Conservation (phyloP, 345 rosid genomes). For the Microthlaspi erraticum region DNA sequence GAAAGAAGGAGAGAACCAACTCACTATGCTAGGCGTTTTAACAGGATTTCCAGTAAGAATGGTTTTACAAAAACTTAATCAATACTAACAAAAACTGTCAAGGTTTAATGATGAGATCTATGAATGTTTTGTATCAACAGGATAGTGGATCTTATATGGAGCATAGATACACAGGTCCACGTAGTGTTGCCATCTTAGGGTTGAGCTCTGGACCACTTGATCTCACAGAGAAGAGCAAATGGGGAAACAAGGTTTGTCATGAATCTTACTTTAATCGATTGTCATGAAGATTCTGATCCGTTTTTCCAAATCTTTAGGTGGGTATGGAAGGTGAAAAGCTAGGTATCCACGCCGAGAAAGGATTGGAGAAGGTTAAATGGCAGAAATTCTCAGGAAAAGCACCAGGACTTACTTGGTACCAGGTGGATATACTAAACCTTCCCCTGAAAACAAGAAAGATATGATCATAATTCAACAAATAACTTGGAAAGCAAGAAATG, state of each 20-base stretch:
- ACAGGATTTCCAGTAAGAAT: slow-evolving; percentile 76
- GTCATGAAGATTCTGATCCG: background rate
- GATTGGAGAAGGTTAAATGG: slow-evolving; percentile 62
- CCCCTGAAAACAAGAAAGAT: background rate
- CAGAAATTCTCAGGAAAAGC: slow-evolving; percentile 39
- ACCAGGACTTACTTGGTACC: slow-evolving; percentile 77
- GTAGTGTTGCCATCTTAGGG: slow-evolving; percentile 68
- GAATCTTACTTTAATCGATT: slow-evolving; percentile 3
- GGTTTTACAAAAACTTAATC: background rate
- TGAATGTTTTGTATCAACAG: slow-evolving; percentile 45
- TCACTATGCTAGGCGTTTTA: slow-evolving; percentile 55
- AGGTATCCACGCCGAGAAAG: slow-evolving; percentile 53
- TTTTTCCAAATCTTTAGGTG: slow-evolving; percentile 49
- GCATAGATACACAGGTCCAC: slow-evolving; percentile 85
- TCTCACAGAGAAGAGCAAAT: slow-evolving; percentile 54
- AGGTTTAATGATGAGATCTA: slow-evolving; percentile 4
- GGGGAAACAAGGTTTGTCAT: slow-evolving; percentile 78
- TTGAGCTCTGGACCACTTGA: slow-evolving; percentile 86
- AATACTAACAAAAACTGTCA: background rate
- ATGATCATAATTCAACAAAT: background rate
- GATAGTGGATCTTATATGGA: slow-evolving; percentile 97
- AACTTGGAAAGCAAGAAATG: slow-evolving; percentile 1
- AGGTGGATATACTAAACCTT: slow-evolving; percentile 52
- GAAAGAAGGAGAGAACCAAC: slow-evolving; percentile 58
- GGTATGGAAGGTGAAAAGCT: slow-evolving; percentile 74